phyloP scores from a whole-genome alignment of 148 eudicot genomes.

The Pharnaceum exiguum region DNA sequence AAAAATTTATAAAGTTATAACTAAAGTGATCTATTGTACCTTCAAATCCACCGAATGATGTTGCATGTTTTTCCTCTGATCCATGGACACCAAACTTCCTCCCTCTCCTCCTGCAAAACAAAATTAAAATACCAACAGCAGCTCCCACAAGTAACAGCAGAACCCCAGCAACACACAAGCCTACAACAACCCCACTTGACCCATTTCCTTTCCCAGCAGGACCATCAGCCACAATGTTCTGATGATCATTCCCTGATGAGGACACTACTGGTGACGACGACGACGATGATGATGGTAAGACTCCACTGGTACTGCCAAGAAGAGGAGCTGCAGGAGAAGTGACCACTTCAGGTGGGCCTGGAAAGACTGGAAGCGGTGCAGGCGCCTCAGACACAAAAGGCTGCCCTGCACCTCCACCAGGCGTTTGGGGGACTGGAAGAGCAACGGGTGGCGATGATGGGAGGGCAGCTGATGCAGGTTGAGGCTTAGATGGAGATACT shows the following conservation, averaged over 20 bases:
- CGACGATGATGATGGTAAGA: slow-evolving; percentile 8
- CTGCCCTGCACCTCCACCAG: slow-evolving; percentile 28
- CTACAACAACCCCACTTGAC: slow-evolving; percentile 24
- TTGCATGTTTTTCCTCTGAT: slow-evolving; percentile 10
- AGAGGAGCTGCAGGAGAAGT: slow-evolving; percentile 19
- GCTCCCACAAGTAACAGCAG: slow-evolving; percentile 24
- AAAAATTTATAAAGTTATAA: too few species aligned
- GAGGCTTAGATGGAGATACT: slow-evolving; percentile 6
- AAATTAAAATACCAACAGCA: slow-evolving; percentile 17
- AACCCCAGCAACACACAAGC: slow-evolving; percentile 33
- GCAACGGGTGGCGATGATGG: slow-evolving; percentile 22
- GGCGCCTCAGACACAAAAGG: slow-evolving; percentile 17
- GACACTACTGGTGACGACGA: too few species aligned
- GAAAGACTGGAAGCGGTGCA: slow-evolving; percentile 13
- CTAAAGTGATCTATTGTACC: slow-evolving; percentile 3
- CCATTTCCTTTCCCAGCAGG: slow-evolving; percentile 12
- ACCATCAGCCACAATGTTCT: slow-evolving; percentile 23
- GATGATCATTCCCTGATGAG: slow-evolving; percentile 13
- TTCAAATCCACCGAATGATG: slow-evolving; percentile 17
- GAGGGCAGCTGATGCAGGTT: slow-evolving; percentile 21
- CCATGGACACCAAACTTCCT: slow-evolving; percentile 18
- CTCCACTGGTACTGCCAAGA: slow-evolving; percentile 9
- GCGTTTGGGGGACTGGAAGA: slow-evolving; percentile 26
- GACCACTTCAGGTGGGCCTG: slow-evolving; percentile 10
- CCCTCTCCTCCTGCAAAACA: slow-evolving; percentile 23